Base-by-base conservation (phyloP, 441 rosid species). In the Macaranga tanarius region DNA sequence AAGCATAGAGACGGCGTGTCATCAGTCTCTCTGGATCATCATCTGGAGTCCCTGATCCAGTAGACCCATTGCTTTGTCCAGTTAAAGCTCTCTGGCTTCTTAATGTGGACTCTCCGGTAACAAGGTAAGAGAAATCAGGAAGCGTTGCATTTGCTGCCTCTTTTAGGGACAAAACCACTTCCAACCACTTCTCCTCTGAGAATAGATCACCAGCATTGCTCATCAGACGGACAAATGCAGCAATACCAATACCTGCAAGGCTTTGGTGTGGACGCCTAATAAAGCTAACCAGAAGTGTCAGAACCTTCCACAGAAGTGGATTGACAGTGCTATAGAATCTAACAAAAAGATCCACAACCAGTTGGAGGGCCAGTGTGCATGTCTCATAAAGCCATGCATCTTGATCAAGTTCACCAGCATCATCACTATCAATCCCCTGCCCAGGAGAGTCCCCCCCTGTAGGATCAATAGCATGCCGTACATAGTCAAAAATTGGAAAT, bases 321-420 rank as follows among this genome's bases (percentile, higher is more conserved):
- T 89, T 92, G 66, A 94, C 99, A 34, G 99, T 96, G 72, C 75
- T 73, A 74, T 94, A 96, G 77, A 96, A 96, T 77, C 84, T 96
- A 78, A 96, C 97, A 86, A 96, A 96, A 75, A 96, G 98, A 89
- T 96, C 99, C 62, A 96, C 99, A 59, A 96, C 99, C 77, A 96
- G 83, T 84, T 96, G 97, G 59, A 96, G 92, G 79, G 99, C 98
- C 84, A 96, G 78, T 20, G 99, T 96, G 86, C 99, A 94, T 26
- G 99, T 96, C 89, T 94, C 99, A 67, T 96, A 96, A 51, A 96
- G 94, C 99, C 99, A 96, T 50, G 98, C 93, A 88, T 96, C 99
- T 83, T 90, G 99, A 79, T 94, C 98, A 62, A 86, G 92, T 81
- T 91, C 99, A 73, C 79, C 90, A 3, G 13, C 59, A 55, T 58